Base-by-base conservation (phyloP, 441 rosid genomes). In the Breynia disticha region DNA sequence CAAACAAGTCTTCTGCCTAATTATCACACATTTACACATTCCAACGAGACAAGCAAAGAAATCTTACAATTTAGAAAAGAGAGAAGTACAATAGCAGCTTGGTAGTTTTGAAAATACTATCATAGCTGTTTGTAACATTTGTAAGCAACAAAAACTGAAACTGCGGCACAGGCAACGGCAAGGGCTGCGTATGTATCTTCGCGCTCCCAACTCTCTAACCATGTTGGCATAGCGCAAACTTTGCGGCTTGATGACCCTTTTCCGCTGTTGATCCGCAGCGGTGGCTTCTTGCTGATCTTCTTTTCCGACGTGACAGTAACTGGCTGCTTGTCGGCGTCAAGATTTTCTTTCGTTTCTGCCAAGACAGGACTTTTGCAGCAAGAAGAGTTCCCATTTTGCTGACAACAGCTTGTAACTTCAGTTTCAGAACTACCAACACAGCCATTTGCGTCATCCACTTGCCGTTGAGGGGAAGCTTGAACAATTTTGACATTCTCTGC, bases 181-280 rank as follows among this genome's bases (percentile, higher is more conserved):
- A 89, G 75, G 46, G 82, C 87, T 0, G 99, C 97, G 57, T 79
- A 84, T 12, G 97, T 79, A 72, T 93, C 99, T 56, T 87, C 97
- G 4, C 73, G 76, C 65, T 93, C 99, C 99, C 97, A 93, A 67
- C 78, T 86, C 70, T 93, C 96, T 16, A 72, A 60, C 90, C 90
- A 87, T 38, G 95, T 81, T 47, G 90, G 93, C 81, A 73, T 78
- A 24, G 75, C 67, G 67, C 70, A 73, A 64, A 69, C 74, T 77
- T 73, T 75, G 42, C 79, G 65, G 0, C 61, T 39, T 8, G 69
- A 53, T 5, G 66, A 60, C 35, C 76, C 75, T 47, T 83, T 82
- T 21, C 78, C 65, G 14, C 79, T 68, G 51, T 68, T 79, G 24
- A 58, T 65, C 52, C 57, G 59, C 11, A 65, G 64, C 48, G 69